Evolutionary conservation across 176 grass and related monocot species (phyloP).

Genomic region (Oryza glaberrima): DNA sequence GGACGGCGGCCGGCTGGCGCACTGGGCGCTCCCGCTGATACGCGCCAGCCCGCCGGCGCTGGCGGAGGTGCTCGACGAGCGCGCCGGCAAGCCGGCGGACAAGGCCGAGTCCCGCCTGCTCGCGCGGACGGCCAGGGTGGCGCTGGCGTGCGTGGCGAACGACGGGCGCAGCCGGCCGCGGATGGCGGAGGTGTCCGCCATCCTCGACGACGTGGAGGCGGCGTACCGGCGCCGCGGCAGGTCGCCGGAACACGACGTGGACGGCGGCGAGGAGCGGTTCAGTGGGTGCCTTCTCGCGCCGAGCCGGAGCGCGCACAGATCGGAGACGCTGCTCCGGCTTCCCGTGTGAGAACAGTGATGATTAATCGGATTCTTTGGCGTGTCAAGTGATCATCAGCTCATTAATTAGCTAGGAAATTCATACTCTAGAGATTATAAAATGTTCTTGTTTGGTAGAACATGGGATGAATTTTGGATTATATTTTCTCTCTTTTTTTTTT

Average conservation of each 20-base stretch:
- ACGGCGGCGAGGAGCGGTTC: neutral
- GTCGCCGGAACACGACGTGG: neutral
- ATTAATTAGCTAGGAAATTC: neutral
- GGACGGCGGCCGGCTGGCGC: slow-evolving; percentile 47
- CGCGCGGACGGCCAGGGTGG: slow-evolving; percentile 58
- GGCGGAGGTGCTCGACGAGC: slow-evolving; percentile 47
- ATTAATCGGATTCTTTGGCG: neutral
- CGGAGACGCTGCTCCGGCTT: slow-evolving; percentile 20
- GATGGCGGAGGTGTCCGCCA: slow-evolving; percentile 60
- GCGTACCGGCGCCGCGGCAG: slow-evolving; percentile 10
- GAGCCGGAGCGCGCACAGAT: slow-evolving; percentile 22
- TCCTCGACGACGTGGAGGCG: slow-evolving; percentile 68
- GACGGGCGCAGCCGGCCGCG: slow-evolving; percentile 50
- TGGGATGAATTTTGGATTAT: neutral
- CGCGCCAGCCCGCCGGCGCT: slow-evolving; percentile 32
- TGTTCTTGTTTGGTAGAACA: neutral
- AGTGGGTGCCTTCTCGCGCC: slow-evolving; percentile 43
- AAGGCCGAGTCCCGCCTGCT: slow-evolving; percentile 53
- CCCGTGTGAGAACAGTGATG: slow-evolving; percentile 16
- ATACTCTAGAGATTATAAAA: neutral
- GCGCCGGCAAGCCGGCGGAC: slow-evolving; percentile 31
- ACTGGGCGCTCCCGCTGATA: slow-evolving; percentile 63
- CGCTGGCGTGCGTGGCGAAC: slow-evolving; percentile 70
- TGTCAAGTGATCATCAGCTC: neutral
- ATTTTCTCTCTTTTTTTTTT: neutral